Base-by-base conservation (phyloP, 441 rosid genomes). In the Manihot esculenta region DNA sequence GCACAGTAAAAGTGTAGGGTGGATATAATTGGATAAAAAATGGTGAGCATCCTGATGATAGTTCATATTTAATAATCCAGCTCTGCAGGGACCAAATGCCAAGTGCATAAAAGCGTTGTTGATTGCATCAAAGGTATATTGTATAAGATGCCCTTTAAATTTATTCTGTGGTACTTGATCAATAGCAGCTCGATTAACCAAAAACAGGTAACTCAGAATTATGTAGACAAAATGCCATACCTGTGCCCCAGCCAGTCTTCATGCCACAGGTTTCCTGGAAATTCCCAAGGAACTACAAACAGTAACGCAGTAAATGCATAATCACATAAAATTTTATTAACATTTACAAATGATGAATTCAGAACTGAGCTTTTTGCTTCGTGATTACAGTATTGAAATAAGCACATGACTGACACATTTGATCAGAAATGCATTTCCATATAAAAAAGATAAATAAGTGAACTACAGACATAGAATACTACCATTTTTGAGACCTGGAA, bases 191-290 rank as follows among this genome's bases (percentile, higher is more conserved):
- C 23, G 11, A 55, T 17, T 21, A 60, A 10, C 13, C 0, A 10
- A 35, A 30, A 48, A 35, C 20, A 45, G 23, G 30, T 18, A 35
- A 64, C 20, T 20, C 56, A 55, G 53, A 48, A 5, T 60, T 10
- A 62, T 5, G 23, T 27, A 62, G 49, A 41, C 42, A 71, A 13
- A 14, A 42, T 62, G 45, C 23, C 87, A 80, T 71, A 89, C 97
- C 91, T 54, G 96, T 85, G 69, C 94, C 97, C 98, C 97, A 93
- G 0, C 96, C 88, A 61, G 91, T 90, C 86, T 76, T 93, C 66
- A 83, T 50, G 57, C 97, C 91, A 80, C 75, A 73, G 3, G 88
- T 74, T 79, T 93, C 98, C 82, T 91, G 95, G 78, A 88, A 90
- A 81, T 87, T 90, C 21, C 95, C 92, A 74, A 93, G 84, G 79